These are phyloP conservation scores for Mortierella sp. DNA, from an alignment of 371 early-diverging fungal species.

Conservation along the genomic window DNA sequence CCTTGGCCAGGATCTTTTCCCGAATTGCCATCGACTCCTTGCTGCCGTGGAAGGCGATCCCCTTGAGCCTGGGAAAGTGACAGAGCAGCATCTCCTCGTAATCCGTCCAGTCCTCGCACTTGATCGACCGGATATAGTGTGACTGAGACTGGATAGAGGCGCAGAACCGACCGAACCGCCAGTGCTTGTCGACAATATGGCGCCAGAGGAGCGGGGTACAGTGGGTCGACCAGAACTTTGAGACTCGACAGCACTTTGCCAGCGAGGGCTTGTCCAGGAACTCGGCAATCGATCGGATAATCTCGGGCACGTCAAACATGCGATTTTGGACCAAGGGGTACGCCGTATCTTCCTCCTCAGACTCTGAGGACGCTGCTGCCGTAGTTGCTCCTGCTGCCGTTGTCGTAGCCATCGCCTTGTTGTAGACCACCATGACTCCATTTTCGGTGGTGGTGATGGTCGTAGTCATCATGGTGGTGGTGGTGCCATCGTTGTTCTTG, in stretches of 20 bases:
- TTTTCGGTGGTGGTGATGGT: background rate
- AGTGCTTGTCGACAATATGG: constrained; percentile 48
- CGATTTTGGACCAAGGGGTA: constrained; percentile 34
- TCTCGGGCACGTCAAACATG: constrained; percentile 55
- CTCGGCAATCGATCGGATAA: constrained; percentile 44
- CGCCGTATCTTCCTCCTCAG: background rate
- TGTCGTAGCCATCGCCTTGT: background rate
- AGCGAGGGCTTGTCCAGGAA: constrained; percentile 53
- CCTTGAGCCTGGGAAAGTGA: constrained; percentile 30
- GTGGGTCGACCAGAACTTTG: constrained; percentile 31
- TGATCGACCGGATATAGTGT: constrained; percentile 42
- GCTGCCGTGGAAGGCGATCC: constrained; percentile 32
- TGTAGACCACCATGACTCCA: background rate
- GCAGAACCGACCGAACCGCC: constrained; percentile 41
- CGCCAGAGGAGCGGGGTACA: constrained; percentile 48
- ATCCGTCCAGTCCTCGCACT: constrained; percentile 43
- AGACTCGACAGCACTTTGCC: constrained; percentile 43
- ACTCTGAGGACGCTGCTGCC: background rate
- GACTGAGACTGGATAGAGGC: constrained; percentile 21
- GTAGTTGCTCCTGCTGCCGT: background rate
- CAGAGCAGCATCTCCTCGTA: constrained; percentile 42
- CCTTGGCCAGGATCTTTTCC: constrained; percentile 31
- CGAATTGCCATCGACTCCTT: constrained; percentile 28
- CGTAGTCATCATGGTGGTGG: background rate
- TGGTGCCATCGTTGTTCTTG: background rate